Evolutionary conservation across 2,329 filamentous ascomycete genomes (phyloP), one percentile per base, ranked within the genome.

Genomic region (Tolypocladium sp.): DNA sequence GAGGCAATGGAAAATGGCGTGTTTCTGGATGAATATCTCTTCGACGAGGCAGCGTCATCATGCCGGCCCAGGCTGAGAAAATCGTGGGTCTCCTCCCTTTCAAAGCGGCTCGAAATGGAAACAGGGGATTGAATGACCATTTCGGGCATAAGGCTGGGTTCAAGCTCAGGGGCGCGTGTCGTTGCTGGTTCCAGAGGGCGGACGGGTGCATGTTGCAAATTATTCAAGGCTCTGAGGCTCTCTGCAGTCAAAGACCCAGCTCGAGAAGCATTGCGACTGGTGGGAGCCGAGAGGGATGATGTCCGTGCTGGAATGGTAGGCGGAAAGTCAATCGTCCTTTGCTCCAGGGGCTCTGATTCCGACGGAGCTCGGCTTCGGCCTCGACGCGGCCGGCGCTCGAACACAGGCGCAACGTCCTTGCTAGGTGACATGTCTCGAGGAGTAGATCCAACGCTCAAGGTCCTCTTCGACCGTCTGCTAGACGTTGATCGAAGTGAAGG

Each of bases 1-100:
- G 85, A 88, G 0, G 77, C 75, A 59, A 83, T 74, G 2, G 85
- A 88, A 64, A 87, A 87, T 4, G 85, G 85, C 0, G 85, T 87
- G 62, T 81, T 81, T 62, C 83, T 79, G 7, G 80, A 76, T 7
- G 82, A 81, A 44, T 81, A 73, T 56, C 79, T 77, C 64, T 78
- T 82, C 51, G 77, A 77, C 58, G 79, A 81, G 63, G 80, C 76
- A 15, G 77, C 78, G 59, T 85, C 83, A 7, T 80, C 80, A 62
- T 82, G 79, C 15, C 75, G 76, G 61, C 83, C 81, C 46, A 79
- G 72, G 46, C 75, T 76, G 57, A 75, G 67, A 40, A 67, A 71
- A 58, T 73, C 64, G 30, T 69, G 63, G 4, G 49, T 69, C 61
- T 65, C 75, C 64, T 71, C 71, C 40, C 66, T 72, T 63, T 77